Base-by-base conservation (phyloP, 129 eudicot species). In the Lonicera japonica region DNA sequence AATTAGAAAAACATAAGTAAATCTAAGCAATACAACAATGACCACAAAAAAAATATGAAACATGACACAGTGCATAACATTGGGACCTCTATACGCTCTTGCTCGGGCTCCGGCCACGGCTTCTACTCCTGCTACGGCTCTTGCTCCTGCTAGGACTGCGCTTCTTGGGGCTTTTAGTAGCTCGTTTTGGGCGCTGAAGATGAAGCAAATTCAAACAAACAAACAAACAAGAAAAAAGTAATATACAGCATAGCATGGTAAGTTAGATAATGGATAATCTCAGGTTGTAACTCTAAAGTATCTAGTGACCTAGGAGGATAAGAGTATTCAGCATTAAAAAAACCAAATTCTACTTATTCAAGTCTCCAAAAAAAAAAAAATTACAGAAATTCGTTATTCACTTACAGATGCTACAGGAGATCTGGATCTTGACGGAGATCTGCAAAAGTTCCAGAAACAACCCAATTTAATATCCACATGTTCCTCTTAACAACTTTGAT, bases 361-460 rank as follows among this genome's bases (percentile, higher is more conserved):
- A 6, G 36, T 29, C 36, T 29, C 2, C 36, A 6, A 29, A 29
- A 29, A 29, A 29, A 2, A 6, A 29, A 29, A 29, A 29, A 29
- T 29, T 29, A 29, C 36, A 29, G 36, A 29, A 29, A 29, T 29
- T 1, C 36, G 36, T 29, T 29, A 29, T 29, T 29, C 2, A 85
- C 98, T 92, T 88, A 92, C 96, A 84, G 96, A 66, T 34, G 91
- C 86, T 40, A 69, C 73, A 5, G 95, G 98, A 21, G 98, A 92
- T 71, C 90, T 84, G 90, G 98, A 92, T 74, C 96, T 87, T 87
- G 98, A 84, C 25, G 81, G 95, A 58, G 96, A 92, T 92, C 98
- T 92, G 98, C 95, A 92, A 92, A 92, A 87, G 90, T 82, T 87
- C 90, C 95, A 90, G 77, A 91, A 87, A 91, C 75, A 87, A 87